Conservation (phyloP, 2,329 filamentous ascomycete species). For the Fusarium camptoceras region DNA sequence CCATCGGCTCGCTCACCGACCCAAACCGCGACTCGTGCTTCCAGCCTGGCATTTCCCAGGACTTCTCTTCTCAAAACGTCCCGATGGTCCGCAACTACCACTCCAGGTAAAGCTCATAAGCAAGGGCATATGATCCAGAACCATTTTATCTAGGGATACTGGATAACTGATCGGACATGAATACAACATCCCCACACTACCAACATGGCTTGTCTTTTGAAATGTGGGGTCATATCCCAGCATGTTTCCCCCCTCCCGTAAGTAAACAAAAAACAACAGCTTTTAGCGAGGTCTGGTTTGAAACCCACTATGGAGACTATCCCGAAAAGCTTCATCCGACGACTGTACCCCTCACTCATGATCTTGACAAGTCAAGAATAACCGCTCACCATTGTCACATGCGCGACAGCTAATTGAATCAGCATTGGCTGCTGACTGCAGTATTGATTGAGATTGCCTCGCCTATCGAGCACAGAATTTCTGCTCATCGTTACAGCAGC, state of each 20-base stretch:
- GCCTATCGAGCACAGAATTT: neutral
- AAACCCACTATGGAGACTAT: constrained; percentile 27
- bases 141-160: neutral
- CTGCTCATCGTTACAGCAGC: neutral
- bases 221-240: constrained; percentile 25
- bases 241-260: neutral
- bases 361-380: neutral
- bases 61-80: constrained; percentile 10
- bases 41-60: constrained; percentile 19
- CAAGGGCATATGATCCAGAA: constrained; percentile 14
- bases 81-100: constrained; percentile 26
- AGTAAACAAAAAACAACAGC: constrained; percentile 27
- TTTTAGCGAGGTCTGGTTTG: constrained; percentile 9
- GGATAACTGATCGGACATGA: neutral
- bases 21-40: constrained; percentile 29
- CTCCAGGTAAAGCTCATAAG: constrained; percentile 20
- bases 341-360: neutral
- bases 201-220: constrained; percentile 23
- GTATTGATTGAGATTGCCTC: neutral
- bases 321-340: constrained; percentile 19
- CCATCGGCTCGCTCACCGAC: constrained; percentile 32
- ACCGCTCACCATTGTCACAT: neutral
- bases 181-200: constrained; percentile 26
- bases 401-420: neutral
- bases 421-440: neutral